Percentiles rank a stretch among this genome's conserved stretches.
Conservation (phyloP, 2,329 filamentous ascomycete genomes). For the Penicillium concentricum region DNA sequence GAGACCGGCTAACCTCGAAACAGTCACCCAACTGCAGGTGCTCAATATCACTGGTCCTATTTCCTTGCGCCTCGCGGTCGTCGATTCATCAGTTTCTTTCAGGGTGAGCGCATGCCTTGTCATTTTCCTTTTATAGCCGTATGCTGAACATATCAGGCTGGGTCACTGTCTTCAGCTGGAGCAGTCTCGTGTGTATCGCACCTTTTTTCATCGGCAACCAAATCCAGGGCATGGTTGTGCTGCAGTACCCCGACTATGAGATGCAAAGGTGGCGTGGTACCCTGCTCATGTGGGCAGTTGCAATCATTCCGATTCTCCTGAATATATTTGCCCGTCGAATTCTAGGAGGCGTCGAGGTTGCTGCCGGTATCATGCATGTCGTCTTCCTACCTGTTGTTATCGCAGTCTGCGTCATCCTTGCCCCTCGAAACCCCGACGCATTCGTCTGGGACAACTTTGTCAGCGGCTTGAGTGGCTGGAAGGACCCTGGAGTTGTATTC, state of each 20-base stretch:
- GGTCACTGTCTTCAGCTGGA: slow-evolving; percentile 32
- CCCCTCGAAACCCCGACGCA: slow-evolving; percentile 18
- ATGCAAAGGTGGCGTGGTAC: slow-evolving; percentile 38
- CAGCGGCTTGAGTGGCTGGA: slow-evolving; percentile 24
- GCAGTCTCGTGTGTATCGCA: slow-evolving; percentile 26
- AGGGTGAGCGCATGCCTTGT: slow-evolving; percentile 6
- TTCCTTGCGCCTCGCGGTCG: slow-evolving; percentile 28
- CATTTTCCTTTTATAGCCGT: not conserved
- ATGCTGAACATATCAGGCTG: slow-evolving; percentile 28
- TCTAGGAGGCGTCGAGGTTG: slow-evolving; percentile 52
- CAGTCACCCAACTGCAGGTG: slow-evolving; percentile 27
- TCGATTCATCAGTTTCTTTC: slow-evolving; percentile 27
- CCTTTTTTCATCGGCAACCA: slow-evolving; percentile 29
- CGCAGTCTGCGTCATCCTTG: slow-evolving; percentile 21
- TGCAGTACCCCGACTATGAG: slow-evolving; percentile 22
- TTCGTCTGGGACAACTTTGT: slow-evolving; percentile 29
- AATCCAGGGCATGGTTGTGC: slow-evolving; percentile 32
- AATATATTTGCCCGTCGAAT: slow-evolving; percentile 47
- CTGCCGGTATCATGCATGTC: slow-evolving; percentile 42
- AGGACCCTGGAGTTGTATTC: slow-evolving; percentile 22
- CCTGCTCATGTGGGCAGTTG: slow-evolving; percentile 49
- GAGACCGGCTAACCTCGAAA: slow-evolving; percentile 1
- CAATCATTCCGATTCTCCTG: slow-evolving; percentile 48
- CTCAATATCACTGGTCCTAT: slow-evolving; percentile 40
- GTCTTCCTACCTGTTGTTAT: slow-evolving; percentile 25